These are phyloP conservation scores for Pistacia vera DNA, from an alignment of 345 rosid genomes.

Conservation along the genomic window DNA sequence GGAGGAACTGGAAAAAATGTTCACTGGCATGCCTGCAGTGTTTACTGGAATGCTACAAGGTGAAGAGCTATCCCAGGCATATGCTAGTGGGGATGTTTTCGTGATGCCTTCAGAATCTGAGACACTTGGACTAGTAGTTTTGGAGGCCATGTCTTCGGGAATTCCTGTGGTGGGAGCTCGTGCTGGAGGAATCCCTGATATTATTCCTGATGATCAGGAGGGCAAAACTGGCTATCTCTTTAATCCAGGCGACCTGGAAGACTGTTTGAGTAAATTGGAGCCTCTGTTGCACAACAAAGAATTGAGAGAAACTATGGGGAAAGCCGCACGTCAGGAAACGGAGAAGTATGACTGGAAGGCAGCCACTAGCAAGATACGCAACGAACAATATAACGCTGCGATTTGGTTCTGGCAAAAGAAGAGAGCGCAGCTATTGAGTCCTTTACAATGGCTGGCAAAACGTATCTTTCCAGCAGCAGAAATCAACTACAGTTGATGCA, in stretches of 20 bases:
- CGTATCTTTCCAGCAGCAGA: constrained; percentile 69
- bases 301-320: constrained; percentile 72
- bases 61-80: constrained; percentile 94
- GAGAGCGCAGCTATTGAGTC: constrained; percentile 72
- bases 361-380: constrained; percentile 82
- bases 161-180: constrained; percentile 90
- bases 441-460: constrained; percentile 71
- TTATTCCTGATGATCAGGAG: constrained; percentile 85
- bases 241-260: constrained; percentile 82
- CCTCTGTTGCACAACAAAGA: constrained; percentile 52
- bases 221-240: constrained; percentile 83
- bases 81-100: constrained; percentile 96
- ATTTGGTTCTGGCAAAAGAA: constrained; percentile 97
- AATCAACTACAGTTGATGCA: constrained; percentile 32
- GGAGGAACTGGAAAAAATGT: constrained; percentile 82
- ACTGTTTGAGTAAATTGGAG: constrained; percentile 73
- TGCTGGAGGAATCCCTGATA: constrained; percentile 95
- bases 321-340: constrained; percentile 84
- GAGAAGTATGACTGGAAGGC: constrained; percentile 97
- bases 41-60: constrained; percentile 92
- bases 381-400: constrained; percentile 91
- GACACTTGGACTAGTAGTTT: constrained; percentile 93
- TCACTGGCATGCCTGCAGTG: constrained; percentile 82
- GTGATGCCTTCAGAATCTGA: constrained; percentile 98
- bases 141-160: constrained; percentile 98